Evolutionary conservation across 2,329 filamentous ascomycete species (phyloP).

Genomic region (Aureobasidium lini): DNA sequence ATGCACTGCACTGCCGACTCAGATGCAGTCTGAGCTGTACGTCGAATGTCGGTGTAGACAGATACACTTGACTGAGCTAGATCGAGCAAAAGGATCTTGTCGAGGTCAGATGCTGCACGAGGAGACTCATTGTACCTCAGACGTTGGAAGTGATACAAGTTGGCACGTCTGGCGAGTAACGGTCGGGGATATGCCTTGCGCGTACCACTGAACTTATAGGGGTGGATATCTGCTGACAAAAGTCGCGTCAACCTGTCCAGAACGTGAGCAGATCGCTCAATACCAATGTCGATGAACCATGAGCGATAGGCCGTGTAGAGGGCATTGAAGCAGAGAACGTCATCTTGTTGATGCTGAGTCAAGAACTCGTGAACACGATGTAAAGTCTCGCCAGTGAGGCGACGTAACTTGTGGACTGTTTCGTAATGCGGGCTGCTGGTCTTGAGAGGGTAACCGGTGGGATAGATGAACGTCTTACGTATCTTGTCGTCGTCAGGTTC

Average conservation of each 20-base stretch:
- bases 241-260: constrained; percentile 80
- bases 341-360: constrained; percentile 78
- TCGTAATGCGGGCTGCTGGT: constrained; percentile 58
- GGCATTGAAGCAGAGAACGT: constrained; percentile 89
- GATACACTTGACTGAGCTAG: constrained; percentile 85
- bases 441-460: constrained; percentile 75
- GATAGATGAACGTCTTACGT: constrained; percentile 79
- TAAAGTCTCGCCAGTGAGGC: constrained; percentile 70
- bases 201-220: constrained; percentile 90
- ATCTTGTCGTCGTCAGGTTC: constrained; percentile 73
- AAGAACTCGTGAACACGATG: constrained; percentile 82
- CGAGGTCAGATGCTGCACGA: constrained; percentile 80
- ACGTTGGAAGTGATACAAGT: constrained; percentile 91
- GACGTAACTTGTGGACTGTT: constrained; percentile 71
- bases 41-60: constrained; percentile 88
- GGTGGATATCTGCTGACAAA: constrained; percentile 76
- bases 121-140: constrained; percentile 87
- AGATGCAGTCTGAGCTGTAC: constrained; percentile 82
- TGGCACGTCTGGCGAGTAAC: constrained; percentile 83
- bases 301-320: constrained; percentile 87
- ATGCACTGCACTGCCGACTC: constrained; percentile 91
- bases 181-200: constrained; percentile 89
- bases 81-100: constrained; percentile 77
- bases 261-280: constrained; percentile 89
- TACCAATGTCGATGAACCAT: constrained; percentile 97